A percentile compares a stretch with the other conserved stretches of the same genome.
These are phyloP conservation scores for Acer campestre DNA, from an alignment of 345 rosid species.

Conservation along the genomic window DNA sequence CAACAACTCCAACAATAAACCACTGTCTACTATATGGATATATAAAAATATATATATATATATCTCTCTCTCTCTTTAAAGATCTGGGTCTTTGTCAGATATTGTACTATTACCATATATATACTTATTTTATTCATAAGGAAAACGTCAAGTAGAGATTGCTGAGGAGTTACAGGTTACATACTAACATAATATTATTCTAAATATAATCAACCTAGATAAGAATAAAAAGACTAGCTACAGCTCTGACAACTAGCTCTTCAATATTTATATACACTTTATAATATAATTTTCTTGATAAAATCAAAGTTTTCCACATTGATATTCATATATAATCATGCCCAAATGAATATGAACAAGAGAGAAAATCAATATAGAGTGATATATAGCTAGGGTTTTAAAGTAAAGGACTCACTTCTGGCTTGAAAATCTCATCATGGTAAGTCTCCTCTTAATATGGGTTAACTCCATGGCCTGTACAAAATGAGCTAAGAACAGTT, in stretches of 20 bases:
- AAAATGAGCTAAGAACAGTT: not conserved
- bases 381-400: not conserved
- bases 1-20: not conserved
- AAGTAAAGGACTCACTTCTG: slow-evolving; percentile 12
- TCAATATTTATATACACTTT: not conserved
- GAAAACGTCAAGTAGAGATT: not conserved
- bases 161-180: not conserved
- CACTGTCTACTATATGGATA: not conserved
- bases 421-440: not conserved
- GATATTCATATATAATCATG: not conserved
- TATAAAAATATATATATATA: not conserved
- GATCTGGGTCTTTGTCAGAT: not conserved
- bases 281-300: not conserved
- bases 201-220: not conserved
- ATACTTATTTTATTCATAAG: not conserved
- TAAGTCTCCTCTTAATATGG: not conserved
- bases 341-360: not conserved
- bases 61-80: not conserved
- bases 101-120: not conserved
- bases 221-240: not conserved
- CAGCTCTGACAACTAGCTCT: not conserved
- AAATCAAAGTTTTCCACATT: not conserved
- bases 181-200: not conserved
- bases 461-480: not conserved
- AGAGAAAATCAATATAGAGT: not conserved